These are phyloP conservation scores for Leccinum pellstonianum DNA, from an alignment of 768 basidiomycete species.

Conservation along the genomic window DNA sequence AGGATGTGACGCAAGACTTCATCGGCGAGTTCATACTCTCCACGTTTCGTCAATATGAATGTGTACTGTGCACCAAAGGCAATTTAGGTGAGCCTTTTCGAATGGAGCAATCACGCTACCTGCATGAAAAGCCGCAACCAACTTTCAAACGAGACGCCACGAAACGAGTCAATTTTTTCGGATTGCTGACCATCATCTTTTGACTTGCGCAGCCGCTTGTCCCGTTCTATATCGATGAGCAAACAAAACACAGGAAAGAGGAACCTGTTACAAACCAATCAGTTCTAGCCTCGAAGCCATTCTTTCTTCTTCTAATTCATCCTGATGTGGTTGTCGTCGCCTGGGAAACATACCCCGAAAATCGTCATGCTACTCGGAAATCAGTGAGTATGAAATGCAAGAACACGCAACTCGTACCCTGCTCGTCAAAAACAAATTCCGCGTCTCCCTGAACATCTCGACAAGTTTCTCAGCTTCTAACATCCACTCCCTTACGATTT, in stretches of 20 bases:
- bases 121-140: slow-evolving; percentile 88
- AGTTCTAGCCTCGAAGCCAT: slow-evolving; percentile 58
- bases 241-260: neutral
- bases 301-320: slow-evolving; percentile 18
- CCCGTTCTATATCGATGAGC: slow-evolving; percentile 46
- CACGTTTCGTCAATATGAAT: slow-evolving; percentile 63
- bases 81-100: slow-evolving; percentile 5
- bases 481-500: slow-evolving; percentile 72
- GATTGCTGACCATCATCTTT: slow-evolving; percentile 39
- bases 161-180: slow-evolving; percentile 63
- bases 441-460: slow-evolving; percentile 86
- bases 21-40: slow-evolving; percentile 64
- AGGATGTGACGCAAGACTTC: slow-evolving; percentile 77
- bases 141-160: slow-evolving; percentile 77
- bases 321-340: slow-evolving; percentile 15
- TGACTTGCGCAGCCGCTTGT: slow-evolving; percentile 50
- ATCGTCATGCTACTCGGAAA: slow-evolving; percentile 32
- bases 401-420: slow-evolving; percentile 51
- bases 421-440: slow-evolving; percentile 76
- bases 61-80: slow-evolving; percentile 52
- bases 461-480: slow-evolving; percentile 82
- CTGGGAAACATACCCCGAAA: slow-evolving; percentile 22
- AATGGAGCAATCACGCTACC: slow-evolving; percentile 39
- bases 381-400: slow-evolving; percentile 1
- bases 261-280: slow-evolving; percentile 46